Percentiles rank a stretch among this genome's conserved stretches.
These are phyloP conservation scores for Cladosporium sp. DNA, from an alignment of 2,329 filamentous ascomycete genomes.

Conservation along the genomic window DNA sequence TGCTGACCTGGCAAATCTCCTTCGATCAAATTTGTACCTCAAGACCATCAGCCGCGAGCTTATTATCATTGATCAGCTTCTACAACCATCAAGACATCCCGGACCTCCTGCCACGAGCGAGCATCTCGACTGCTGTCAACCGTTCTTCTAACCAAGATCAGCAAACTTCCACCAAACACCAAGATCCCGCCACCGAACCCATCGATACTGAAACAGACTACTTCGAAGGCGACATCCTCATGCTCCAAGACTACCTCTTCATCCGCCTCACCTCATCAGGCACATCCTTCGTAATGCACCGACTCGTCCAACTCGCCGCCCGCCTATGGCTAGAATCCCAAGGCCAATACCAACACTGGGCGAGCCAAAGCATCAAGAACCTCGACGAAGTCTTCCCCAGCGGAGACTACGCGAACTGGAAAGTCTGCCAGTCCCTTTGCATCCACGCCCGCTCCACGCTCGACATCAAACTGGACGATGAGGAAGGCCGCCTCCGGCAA, in stretches of 20 bases:
- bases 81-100: conserved; percentile 32
- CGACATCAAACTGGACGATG: not conserved
- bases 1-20: conserved; percentile 15
- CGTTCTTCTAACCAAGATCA: too few species aligned
- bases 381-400: not conserved
- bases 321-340: conserved; percentile 31
- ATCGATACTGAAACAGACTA: not conserved
- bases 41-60: conserved; percentile 33
- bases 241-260: conserved; percentile 36
- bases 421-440: not conserved
- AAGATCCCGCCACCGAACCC: too few species aligned
- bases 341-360: conserved; percentile 24
- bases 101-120: not conserved
- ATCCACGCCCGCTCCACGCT: not conserved
- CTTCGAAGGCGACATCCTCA: conserved; percentile 33
- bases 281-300: conserved; percentile 40
- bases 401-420: not conserved
- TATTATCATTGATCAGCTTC: conserved; percentile 45
- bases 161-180: too few species aligned
- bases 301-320: conserved; percentile 39
- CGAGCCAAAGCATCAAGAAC: conserved; percentile 17
- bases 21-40: conserved; percentile 21
- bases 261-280: conserved; percentile 22
- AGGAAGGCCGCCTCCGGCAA: not conserved
- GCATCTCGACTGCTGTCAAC: not conserved